A percentile compares a stretch with the other conserved stretches of the same genome.
Conservation (phyloP, 192 early-diverging fungal genomes). For the Podila epigama region DNA sequence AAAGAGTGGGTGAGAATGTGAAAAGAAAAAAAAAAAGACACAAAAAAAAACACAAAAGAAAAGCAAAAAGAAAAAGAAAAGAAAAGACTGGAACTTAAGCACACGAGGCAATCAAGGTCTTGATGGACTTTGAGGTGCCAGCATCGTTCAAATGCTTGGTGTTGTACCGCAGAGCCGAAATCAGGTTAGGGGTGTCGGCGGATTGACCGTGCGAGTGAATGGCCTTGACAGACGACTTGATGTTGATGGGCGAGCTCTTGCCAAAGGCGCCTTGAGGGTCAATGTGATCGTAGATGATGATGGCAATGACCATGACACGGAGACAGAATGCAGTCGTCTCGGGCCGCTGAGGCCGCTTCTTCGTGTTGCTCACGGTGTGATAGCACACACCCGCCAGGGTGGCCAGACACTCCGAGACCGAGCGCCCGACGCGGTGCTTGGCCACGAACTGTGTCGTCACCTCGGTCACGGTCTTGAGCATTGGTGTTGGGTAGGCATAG, state of each 20-base stretch:
- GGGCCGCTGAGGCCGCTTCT: conserved; percentile 61
- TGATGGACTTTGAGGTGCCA: conserved; percentile 74
- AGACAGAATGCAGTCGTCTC: conserved; percentile 80
- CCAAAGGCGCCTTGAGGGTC: conserved; percentile 77
- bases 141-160: conserved; percentile 85
- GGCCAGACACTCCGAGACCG: conserved; percentile 76
- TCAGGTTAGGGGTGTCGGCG: conserved; percentile 60
- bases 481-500: conserved; percentile 94
- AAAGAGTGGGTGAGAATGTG: too few relatives aligned
- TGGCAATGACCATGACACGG: conserved; percentile 86
- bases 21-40: not conserved
- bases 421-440: conserved; percentile 50
- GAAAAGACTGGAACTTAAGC: conserved; percentile 16
- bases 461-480: conserved; percentile 89
- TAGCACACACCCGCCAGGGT: conserved; percentile 82
- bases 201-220: conserved; percentile 71
- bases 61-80: not conserved
- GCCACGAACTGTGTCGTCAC: conserved; percentile 74
- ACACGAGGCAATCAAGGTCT: conserved; percentile 52
- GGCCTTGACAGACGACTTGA: conserved; percentile 66
- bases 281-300: conserved; percentile 93
- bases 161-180: conserved; percentile 79
- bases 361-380: conserved; percentile 77
- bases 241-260: conserved; percentile 82
- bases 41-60: not conserved